A percentile compares a stretch with the other conserved stretches of the same genome.
Conservation (phyloP, 2,329 filamentous ascomycete species). For the Fusarium oligoseptatum region DNA sequence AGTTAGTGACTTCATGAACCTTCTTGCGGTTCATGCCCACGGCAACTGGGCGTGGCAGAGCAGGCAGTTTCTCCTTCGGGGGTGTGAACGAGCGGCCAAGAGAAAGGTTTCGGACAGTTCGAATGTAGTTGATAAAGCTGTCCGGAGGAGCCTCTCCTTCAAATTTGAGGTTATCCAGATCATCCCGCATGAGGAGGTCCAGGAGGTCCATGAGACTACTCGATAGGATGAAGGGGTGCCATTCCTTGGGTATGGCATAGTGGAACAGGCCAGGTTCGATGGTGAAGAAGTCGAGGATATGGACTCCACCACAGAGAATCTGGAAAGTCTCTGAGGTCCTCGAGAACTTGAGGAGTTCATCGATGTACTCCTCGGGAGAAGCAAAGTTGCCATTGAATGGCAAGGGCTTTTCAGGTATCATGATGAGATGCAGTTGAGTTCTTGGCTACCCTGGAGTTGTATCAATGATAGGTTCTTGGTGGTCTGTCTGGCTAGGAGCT, state of each 20-base stretch:
- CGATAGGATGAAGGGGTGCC: conserved; percentile 82
- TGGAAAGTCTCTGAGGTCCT: conserved; percentile 82
- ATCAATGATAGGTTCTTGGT: neutral
- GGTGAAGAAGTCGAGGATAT: conserved; percentile 97
- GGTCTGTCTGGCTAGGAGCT: neutral
- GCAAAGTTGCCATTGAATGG: conserved; percentile 79
- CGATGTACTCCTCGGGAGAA: conserved; percentile 81
- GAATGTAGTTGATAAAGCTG: conserved; percentile 79
- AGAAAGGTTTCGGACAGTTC: conserved; percentile 76
- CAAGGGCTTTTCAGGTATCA: conserved; percentile 68
- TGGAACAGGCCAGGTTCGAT: conserved; percentile 86
- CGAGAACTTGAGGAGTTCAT: conserved; percentile 81
- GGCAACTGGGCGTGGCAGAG: conserved; percentile 77
- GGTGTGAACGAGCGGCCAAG: conserved; percentile 72
- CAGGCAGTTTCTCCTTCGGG: conserved; percentile 60
- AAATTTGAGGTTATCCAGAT: conserved; percentile 63
- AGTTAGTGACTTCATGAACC: conserved; percentile 91
- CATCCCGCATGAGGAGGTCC: conserved; percentile 83
- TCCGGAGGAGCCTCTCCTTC: conserved; percentile 57
- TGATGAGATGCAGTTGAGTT: conserved; percentile 41
- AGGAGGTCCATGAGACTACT: conserved; percentile 82
- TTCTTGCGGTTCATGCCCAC: conserved; percentile 98
- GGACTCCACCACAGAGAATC: conserved; percentile 94
- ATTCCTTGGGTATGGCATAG: conserved; percentile 80
- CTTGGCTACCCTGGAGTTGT: conserved; percentile 38